Base-by-base conservation (phyloP, 495 filamentous ascomycete species). In the Lasiosphaeris hirsuta region DNA sequence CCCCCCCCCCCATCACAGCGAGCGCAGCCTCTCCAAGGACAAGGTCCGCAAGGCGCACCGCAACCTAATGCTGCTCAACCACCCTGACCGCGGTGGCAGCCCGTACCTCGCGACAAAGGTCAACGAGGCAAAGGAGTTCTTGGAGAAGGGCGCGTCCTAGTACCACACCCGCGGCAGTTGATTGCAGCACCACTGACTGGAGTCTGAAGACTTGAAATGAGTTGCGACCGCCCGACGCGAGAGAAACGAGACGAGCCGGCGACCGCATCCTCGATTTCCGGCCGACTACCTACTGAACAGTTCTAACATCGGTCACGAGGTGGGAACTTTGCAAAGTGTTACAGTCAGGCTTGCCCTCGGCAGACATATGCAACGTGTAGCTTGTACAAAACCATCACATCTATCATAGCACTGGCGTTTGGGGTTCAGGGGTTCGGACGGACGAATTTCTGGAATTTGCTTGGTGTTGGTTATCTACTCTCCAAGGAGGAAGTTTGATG, bases 81-180 rank as follows among this genome's bases (percentile, higher is more conserved):
- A 99, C 74, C 94, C 94, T 34, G 94, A 99, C 74, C 90, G 94
- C 60, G 94, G 94, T 51, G 94, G 94, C 15, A 96, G 92, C 69
- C 94, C 94, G 34, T 99, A 97, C 71, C 71, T 98, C 54, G 94
- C 94, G 8, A 96, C 91, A 44, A 98, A 98, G 71, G 88, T 97
- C 69, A 97, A 97, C 72, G 93, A 97, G 72, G 93, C 93, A 40
- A 97, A 97, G 72, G 93, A 97, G 71, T 87, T 97, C 61, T 68
- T 97, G 65, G 93, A 97, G 72, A 97, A 96, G 76, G 78, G 52
- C 34, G 49, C 61, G 2, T 65, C 64, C 41, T 67, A 17, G 23
- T 30, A 30, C 23, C 23, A 30, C 23, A 30, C 23, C 23, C 23
- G 23, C 23, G 23, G 23, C 23, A 30, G 23, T 30, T 30, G 23